Evolutionary conservation across 257 asterid genomes (phyloP), one percentile per base, ranked within the genome.

Genomic region (Nicotiana paniculata): DNA sequence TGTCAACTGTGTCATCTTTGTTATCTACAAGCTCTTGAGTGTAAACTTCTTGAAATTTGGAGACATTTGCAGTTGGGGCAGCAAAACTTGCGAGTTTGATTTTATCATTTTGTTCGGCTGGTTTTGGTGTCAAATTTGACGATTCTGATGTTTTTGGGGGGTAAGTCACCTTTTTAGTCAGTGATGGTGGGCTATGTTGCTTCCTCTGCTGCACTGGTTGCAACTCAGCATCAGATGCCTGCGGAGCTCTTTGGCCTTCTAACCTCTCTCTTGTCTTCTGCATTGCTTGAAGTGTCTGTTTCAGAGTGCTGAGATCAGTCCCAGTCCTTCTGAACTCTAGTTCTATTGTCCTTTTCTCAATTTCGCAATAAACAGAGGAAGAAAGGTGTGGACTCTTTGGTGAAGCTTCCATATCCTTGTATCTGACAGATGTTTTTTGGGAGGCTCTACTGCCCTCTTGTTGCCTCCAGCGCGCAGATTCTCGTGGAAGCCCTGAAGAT

Each of bases 231-330:
- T 85, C 82, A 82, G 82, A 76, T 77, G 82, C 79, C 53, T 88
- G 76, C 54, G 84, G 90, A 58, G 67, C 90, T 70, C 68, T 86
- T 86, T 86, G 87, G 79, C 77, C 87, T 74, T 89, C 93, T 85
- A 89, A 39, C 82, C 84, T 88, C 48, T 67, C 90, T 87, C 90
- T 87, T 51, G 96, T 92, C 86, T 91, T 93, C 88, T 94, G 92
- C 97, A 96, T 93, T 76, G 92, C 90, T 84, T 90, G 96, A 1
- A 94, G 97, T 85, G 91, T 94, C 87, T 93, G 98, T 77, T 94
- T 94, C 48, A 92, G 98, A 81, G 98, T 97, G 77, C 96, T 90
- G 87, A 94, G 93, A 89, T 94, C 97, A 90, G 88, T 92, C 1
- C 97, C 95, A 0, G 97, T 91, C 82, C 88, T 93, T 79, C 86